Conservation (phyloP, 805 yeast genomes). For the Lachancea cidri region DNA sequence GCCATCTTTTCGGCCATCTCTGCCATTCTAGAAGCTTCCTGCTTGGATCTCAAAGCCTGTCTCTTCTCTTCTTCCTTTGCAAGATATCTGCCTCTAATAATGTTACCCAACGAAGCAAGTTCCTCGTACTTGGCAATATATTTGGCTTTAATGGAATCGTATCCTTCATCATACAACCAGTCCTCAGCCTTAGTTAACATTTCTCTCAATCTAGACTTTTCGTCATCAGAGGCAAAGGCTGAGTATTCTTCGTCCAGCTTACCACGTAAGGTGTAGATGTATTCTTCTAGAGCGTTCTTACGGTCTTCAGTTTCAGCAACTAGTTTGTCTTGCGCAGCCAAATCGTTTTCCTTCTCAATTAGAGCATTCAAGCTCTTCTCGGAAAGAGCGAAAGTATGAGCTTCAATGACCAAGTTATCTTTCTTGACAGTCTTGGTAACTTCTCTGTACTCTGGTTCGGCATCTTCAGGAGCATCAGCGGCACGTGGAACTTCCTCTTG, state of each 20-base stretch:
- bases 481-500: conserved; percentile 75
- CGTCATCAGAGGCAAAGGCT: conserved; percentile 84
- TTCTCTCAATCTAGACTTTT: conserved; percentile 71
- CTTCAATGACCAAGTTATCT: conserved; percentile 62
- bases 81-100: conserved; percentile 90
- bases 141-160: conserved; percentile 92
- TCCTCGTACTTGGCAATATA: conserved; percentile 98
- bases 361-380: conserved; percentile 49
- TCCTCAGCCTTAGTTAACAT: conserved; percentile 86
- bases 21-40: conserved; percentile 80
- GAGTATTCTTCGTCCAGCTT: conserved; percentile 90
- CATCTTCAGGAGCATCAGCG: conserved; percentile 47
- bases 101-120: conserved; percentile 88
- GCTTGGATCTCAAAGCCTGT: conserved; percentile 79
- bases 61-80: conserved; percentile 94
- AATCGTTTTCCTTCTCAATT: conserved; percentile 77
- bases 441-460: conserved; percentile 79
- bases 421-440: conserved; percentile 94
- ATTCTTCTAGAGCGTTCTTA: conserved; percentile 97
- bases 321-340: conserved; percentile 87
- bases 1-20: conserved; percentile 79
- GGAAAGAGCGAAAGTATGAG: conserved; percentile 58
- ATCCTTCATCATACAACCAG: conserved; percentile 97
- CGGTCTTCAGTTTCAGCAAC: conserved; percentile 98
- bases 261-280: conserved; percentile 95